Conservation (phyloP, 352 stramenopile genomes). For the Phytopythium litorale region DNA sequence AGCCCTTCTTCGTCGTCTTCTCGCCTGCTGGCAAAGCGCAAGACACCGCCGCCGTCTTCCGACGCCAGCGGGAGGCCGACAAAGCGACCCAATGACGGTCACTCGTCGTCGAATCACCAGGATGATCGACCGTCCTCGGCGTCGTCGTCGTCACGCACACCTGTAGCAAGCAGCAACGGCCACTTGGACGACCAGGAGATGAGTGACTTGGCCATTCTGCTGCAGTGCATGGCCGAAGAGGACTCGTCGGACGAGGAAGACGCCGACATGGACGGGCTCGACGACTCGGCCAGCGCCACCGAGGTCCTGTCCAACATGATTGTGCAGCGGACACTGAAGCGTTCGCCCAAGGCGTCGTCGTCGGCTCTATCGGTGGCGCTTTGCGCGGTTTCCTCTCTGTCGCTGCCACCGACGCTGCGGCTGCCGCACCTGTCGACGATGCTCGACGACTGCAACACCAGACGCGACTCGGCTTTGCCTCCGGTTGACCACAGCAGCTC, state of each 20-base stretch:
- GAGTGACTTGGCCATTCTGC: slow-evolving; percentile 2
- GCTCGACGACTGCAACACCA: background rate
- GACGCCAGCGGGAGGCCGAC: background rate
- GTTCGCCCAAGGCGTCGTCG: slow-evolving; percentile 30
- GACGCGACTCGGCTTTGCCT: background rate
- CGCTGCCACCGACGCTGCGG: background rate
- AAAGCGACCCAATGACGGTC: slow-evolving; percentile 4
- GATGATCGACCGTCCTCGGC: slow-evolving; percentile 4
- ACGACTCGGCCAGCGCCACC: slow-evolving; percentile 69
- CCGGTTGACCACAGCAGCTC: background rate
- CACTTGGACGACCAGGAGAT: slow-evolving; percentile 16
- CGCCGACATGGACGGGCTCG: slow-evolving; percentile 49
- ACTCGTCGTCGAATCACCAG: background rate
- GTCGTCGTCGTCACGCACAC: background rate
- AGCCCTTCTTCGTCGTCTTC: background rate
- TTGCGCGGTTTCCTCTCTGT: slow-evolving; percentile 1
- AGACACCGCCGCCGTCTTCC: background rate
- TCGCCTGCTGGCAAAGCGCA: slow-evolving; percentile 2
- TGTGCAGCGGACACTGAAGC: slow-evolving; percentile 67
- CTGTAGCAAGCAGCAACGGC: slow-evolving; percentile 14
- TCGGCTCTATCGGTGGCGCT: slow-evolving; percentile 27
- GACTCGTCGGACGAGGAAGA: slow-evolving; percentile 55
- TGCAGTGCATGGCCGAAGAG: slow-evolving; percentile 25
- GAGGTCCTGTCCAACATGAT: slow-evolving; percentile 79
- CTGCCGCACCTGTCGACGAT: slow-evolving; percentile 1